A percentile compares a stretch with the other conserved stretches of the same genome.
Evolutionary conservation across 805 yeast species (phyloP).

Genomic region (Teunomyces aglyptinius): DNA sequence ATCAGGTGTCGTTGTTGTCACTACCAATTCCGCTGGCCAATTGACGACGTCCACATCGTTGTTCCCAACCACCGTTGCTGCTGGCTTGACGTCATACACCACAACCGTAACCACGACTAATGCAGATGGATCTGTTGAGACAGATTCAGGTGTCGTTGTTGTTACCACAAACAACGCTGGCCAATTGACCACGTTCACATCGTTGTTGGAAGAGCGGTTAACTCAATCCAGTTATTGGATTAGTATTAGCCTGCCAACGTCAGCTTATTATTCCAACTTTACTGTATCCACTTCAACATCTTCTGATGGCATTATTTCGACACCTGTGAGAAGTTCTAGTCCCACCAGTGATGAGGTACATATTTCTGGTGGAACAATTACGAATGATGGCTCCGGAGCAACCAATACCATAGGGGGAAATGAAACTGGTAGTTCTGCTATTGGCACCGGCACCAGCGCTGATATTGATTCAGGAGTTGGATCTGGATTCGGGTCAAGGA

Average conservation of each 20-base stretch:
- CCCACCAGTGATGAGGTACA: background rate
- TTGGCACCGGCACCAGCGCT: background rate
- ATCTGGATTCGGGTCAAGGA: background rate
- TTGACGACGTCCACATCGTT: background rate
- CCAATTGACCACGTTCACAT: slow-evolving; percentile 1
- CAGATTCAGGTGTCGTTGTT: slow-evolving; percentile 18
- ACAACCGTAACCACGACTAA: slow-evolving; percentile 15
- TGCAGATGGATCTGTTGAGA: slow-evolving; percentile 13
- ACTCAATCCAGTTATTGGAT: too few relatives aligned
- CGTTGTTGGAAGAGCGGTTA: too few relatives aligned
- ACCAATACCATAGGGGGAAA: slow-evolving; percentile 1
- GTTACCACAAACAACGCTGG: slow-evolving; percentile 18
- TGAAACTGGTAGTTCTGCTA: background rate
- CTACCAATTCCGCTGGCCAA: slow-evolving; percentile 16
- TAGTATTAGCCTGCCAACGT: too few relatives aligned
- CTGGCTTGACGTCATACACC: slow-evolving; percentile 12
- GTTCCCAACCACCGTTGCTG: background rate
- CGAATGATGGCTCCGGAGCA: background rate
- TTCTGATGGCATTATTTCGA: slow-evolving; percentile 1
- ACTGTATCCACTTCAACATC: too few relatives aligned
- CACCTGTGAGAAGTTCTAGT: background rate
- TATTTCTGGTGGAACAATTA: too few relatives aligned
- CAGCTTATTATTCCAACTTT: too few relatives aligned
- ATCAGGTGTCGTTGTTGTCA: too few relatives aligned
- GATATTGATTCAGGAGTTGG: slow-evolving; percentile 2